Conservation (phyloP, 768 basidiomycete species). For the Pulveroboletus frians region DNA sequence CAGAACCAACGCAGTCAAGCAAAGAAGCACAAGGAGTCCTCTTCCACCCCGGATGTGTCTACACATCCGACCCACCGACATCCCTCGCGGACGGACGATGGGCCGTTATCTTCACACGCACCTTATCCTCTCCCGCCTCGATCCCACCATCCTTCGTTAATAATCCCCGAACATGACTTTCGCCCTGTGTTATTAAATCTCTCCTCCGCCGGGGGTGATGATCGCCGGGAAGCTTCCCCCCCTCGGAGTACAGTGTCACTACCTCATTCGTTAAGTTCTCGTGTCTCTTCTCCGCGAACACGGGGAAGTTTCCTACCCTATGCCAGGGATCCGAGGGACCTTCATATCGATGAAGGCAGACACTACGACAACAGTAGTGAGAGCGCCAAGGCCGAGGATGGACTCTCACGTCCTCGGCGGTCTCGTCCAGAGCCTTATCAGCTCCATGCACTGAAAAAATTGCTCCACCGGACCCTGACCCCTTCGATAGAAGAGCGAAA, state of each 20-base stretch:
- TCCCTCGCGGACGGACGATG: slow-evolving; percentile 9
- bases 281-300: slow-evolving; percentile 26
- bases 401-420: slow-evolving; percentile 55
- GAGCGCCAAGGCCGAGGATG: slow-evolving; percentile 21
- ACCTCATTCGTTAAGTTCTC: slow-evolving; percentile 26
- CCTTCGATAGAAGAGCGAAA: slow-evolving; percentile 79
- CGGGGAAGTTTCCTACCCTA: slow-evolving; percentile 27
- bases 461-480: slow-evolving; percentile 62
- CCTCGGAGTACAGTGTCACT: slow-evolving; percentile 30
- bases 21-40: slow-evolving; percentile 59
- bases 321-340: slow-evolving; percentile 23
- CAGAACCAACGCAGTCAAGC: slow-evolving; percentile 79
- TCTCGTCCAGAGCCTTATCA: slow-evolving; percentile 78
- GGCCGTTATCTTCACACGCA: slow-evolving; percentile 6
- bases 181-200: slow-evolving; percentile 11
- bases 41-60: slow-evolving; percentile 21
- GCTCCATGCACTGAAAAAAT: slow-evolving; percentile 65
- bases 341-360: slow-evolving; percentile 23
- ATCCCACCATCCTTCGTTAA: slow-evolving; percentile 30
- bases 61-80: slow-evolving; percentile 10
- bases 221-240: slow-evolving; percentile 16
- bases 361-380: slow-evolving; percentile 22
- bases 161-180: slow-evolving; percentile 19
- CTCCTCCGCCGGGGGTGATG: slow-evolving; percentile 11
- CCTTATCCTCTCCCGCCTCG: slow-evolving; percentile 22